phyloP scores from a whole-genome alignment of 257 asterid species.

The Avicennia marina region DNA sequence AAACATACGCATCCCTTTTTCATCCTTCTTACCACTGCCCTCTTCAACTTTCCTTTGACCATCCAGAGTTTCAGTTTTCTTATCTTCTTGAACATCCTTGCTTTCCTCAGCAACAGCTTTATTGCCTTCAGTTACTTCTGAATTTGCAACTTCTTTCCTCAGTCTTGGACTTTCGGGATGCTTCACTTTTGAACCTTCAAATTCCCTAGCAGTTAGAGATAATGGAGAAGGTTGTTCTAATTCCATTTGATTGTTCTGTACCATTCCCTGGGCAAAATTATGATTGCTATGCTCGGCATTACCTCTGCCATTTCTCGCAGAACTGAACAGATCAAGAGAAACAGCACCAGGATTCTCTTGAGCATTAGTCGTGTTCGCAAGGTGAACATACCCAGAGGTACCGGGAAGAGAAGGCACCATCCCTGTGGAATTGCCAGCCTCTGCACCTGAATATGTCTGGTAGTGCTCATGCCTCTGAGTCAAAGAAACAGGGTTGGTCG shows the following conservation, averaged over 20 bases:
- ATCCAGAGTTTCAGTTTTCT: constrained; percentile 32
- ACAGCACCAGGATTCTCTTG: constrained; percentile 24
- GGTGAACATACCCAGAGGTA: constrained; percentile 18
- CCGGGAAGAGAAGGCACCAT: constrained; percentile 19
- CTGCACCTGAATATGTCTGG: constrained; percentile 21
- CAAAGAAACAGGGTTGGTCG: constrained; percentile 24
- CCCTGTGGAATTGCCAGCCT: constrained; percentile 15
- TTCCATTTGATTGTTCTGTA: constrained; percentile 31
- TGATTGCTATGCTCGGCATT: constrained; percentile 26
- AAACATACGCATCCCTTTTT: constrained; percentile 70
- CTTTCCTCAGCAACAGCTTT: constrained; percentile 22
- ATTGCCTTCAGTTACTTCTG: constrained; percentile 35
- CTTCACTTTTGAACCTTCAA: constrained; percentile 22
- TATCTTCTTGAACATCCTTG: constrained; percentile 35
- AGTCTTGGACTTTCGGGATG: constrained; percentile 28
- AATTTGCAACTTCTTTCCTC: constrained; percentile 28
- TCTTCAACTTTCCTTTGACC: constrained; percentile 49
- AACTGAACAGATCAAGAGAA: constrained; percentile 25
- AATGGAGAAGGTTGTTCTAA: constrained; percentile 28
- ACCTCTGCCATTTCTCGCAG: constrained; percentile 26
- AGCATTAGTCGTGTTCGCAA: constrained; percentile 12
- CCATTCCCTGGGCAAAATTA: constrained; percentile 1
- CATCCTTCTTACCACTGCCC: constrained; percentile 55
- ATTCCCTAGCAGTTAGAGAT: constrained; percentile 23
- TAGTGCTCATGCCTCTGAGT: constrained; percentile 38